Percentiles rank a stretch among this genome's conserved stretches.
Evolutionary conservation across 1,284 basidiomycete genomes (phyloP).

Genomic region (Fomitiporia mediterranea): DNA sequence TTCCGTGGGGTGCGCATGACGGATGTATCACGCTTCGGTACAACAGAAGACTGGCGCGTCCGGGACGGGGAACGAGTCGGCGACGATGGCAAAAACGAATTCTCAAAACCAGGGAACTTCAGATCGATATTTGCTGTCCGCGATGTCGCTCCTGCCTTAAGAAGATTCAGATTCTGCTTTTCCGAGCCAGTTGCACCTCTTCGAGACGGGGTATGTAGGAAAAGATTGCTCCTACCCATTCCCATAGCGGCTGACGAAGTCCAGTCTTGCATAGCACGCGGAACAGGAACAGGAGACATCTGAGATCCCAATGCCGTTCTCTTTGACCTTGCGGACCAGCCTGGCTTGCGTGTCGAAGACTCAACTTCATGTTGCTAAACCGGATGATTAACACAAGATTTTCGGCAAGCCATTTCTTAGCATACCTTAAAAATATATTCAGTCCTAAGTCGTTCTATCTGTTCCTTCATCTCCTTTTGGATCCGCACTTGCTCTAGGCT

Average conservation of each 20-base stretch:
- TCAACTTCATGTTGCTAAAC: slow-evolving; percentile 70
- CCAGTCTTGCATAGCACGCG: slow-evolving; percentile 40
- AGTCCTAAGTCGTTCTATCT: slow-evolving; percentile 65
- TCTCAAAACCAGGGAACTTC: slow-evolving; percentile 33
- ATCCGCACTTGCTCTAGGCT: slow-evolving; percentile 49
- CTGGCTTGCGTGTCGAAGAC: slow-evolving; percentile 46
- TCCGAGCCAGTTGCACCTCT: slow-evolving; percentile 29
- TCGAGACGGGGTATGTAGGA: slow-evolving; percentile 37
- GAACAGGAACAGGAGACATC: slow-evolving; percentile 36
- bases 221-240: slow-evolving; percentile 28
- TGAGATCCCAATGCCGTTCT: slow-evolving; percentile 34
- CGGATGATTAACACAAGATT: not conserved
- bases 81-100: slow-evolving; percentile 30
- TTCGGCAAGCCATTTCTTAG: not conserved
- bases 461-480: slow-evolving; percentile 57
- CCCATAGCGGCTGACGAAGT: slow-evolving; percentile 24
- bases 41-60: slow-evolving; percentile 11
- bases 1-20: slow-evolving; percentile 22
- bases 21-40: slow-evolving; percentile 26
- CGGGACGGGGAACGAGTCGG: slow-evolving; percentile 20
- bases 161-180: slow-evolving; percentile 24
- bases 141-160: slow-evolving; percentile 19
- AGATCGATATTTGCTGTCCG: not conserved
- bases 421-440: slow-evolving; percentile 65
- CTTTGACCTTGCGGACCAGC: slow-evolving; percentile 39